phyloP scores from a whole-genome alignment of 164 flowering plant genomes.

The Berberis vulgaris region DNA sequence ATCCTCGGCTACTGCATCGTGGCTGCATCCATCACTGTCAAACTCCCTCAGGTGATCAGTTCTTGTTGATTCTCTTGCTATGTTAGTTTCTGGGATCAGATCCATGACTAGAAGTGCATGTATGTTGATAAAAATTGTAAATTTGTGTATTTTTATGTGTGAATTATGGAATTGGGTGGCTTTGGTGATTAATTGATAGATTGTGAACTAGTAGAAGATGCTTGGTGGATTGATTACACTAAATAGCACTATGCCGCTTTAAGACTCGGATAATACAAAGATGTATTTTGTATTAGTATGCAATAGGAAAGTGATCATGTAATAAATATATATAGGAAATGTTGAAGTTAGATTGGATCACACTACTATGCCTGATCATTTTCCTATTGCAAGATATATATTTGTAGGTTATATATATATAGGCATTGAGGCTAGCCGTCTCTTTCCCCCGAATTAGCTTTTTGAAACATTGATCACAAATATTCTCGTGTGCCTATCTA shows the following conservation, averaged over 20 bases:
- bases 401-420: too few relatives aligned
- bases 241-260: background rate
- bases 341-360: background rate
- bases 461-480: too few relatives aligned
- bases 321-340: background rate
- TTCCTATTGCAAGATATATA: too few relatives aligned
- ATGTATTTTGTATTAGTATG: background rate
- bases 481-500: too few relatives aligned
- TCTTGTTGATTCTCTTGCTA: background rate
- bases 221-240: background rate
- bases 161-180: background rate
- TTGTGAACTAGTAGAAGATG: background rate
- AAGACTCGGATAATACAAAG: background rate
- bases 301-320: background rate
- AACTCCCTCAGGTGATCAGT: constrained; percentile 77
- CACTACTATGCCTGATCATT: background rate
- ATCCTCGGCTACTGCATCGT: constrained; percentile 85
- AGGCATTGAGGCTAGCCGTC: too few relatives aligned
- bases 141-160: background rate
- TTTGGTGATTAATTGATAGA: background rate
- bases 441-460: too few relatives aligned
- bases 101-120: too few relatives aligned
- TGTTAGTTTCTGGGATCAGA: too few relatives aligned
- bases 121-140: background rate
- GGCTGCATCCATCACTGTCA: constrained; percentile 94